Percentiles rank a stretch among this genome's conserved stretches.
Conservation (phyloP, 1,284 basidiomycete species). For the Wallemia ichthyophaga region DNA sequence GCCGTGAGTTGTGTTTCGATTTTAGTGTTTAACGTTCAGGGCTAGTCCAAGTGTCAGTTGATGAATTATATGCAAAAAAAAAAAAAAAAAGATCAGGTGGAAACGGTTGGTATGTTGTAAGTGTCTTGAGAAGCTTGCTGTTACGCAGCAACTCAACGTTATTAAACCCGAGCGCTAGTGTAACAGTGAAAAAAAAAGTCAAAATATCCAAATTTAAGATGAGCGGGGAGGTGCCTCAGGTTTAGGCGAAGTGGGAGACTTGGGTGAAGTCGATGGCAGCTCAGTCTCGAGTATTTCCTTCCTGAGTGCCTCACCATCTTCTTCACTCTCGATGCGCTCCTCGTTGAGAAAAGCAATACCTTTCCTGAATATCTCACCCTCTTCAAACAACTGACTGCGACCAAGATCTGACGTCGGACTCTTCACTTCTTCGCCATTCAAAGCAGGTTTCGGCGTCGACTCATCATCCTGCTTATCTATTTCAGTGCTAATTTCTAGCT, state of each 20-base stretch:
- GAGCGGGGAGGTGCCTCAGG: no score
- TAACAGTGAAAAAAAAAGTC: no score
- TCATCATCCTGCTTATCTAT: background rate
- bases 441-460: background rate
- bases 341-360: background rate
- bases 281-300: background rate
- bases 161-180: no score
- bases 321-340: background rate
- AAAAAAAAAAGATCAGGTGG: no score
- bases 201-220: no score
- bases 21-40: no score
- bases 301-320: background rate
- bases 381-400: background rate
- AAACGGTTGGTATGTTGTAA: no score
- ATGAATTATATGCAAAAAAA: no score
- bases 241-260: background rate
- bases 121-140: no score
- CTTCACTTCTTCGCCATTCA: background rate
- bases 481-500: background rate
- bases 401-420: background rate
- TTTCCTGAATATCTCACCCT: background rate
- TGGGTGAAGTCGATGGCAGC: background rate
- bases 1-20: no score
- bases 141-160: no score
- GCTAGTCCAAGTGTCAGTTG: no score